Evolutionary conservation across 1,284 basidiomycete genomes (phyloP).

Genomic region (Puccinia polysora): DNA sequence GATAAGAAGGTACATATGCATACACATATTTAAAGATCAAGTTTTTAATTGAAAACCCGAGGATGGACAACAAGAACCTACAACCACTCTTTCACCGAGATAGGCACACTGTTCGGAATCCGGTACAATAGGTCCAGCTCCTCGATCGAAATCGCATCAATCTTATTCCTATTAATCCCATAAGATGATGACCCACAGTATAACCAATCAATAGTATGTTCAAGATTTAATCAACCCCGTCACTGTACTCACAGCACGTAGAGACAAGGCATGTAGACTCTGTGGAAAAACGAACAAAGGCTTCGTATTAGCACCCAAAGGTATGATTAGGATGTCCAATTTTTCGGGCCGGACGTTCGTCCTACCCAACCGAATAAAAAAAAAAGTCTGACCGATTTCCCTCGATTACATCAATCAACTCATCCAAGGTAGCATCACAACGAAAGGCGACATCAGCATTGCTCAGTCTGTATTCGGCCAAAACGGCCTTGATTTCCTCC

Average conservation of each 20-base stretch:
- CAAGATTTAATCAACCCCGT: neutral
- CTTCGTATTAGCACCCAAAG: slow-evolving; percentile 30
- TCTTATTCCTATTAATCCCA: slow-evolving; percentile 60
- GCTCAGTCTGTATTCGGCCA: slow-evolving; percentile 81
- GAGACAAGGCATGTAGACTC: slow-evolving; percentile 87
- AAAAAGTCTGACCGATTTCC: slow-evolving; percentile 67
- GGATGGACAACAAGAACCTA: neutral
- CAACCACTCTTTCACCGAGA: slow-evolving; percentile 88
- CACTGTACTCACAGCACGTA: slow-evolving; percentile 62
- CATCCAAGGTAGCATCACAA: slow-evolving; percentile 88
- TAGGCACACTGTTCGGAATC: slow-evolving; percentile 90
- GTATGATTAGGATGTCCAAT: neutral
- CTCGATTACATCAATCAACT: slow-evolving; percentile 94
- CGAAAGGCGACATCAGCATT: slow-evolving; percentile 93
- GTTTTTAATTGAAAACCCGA: neutral
- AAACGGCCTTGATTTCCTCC: slow-evolving; percentile 92
- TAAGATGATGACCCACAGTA: neutral
- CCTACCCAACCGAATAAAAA: neutral
- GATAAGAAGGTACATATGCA: neutral
- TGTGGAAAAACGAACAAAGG: slow-evolving; percentile 52
- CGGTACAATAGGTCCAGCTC: slow-evolving; percentile 86
- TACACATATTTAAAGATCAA: neutral
- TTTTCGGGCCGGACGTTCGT: neutral
- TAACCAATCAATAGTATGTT: neutral
- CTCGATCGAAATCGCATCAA: slow-evolving; percentile 96